Evolutionary conservation across 768 basidiomycete species (phyloP), one percentile per base, ranked within the genome.

Genomic region (Leccinellum luteum): DNA sequence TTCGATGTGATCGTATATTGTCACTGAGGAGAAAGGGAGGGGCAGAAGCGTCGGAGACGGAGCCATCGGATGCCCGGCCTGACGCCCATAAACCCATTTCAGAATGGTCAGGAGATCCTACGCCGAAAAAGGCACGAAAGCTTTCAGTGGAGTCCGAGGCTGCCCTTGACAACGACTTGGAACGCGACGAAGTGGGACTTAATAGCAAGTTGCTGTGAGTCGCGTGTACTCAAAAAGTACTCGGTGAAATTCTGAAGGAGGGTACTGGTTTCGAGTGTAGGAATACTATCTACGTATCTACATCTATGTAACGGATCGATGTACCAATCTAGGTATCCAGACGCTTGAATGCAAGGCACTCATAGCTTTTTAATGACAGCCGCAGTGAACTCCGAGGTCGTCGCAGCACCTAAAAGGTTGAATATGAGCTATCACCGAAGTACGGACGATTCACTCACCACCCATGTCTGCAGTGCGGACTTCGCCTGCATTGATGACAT

Each of bases 381-480:
- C 49, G 86, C 79, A 38, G 97, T 99, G 78, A 99, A 94, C 68
- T 98, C 96, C 28, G 91, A 92, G 57, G 96, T 99, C 28, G 90
- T 91, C 47, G 92, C 84, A 60, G 88, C 85, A 56, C 94, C 92
- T 92, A 58, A 23, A 55, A 34, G 34, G 54, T 58, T 62, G 54
- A 68, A 32, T 34, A 49, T 19, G 30, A 47, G 55, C 49, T 43
- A 51, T 41, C 8, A 27, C 31, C 34, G 21, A 27, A 34, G 28
- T 25, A 13, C 12, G 28, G 27, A 14, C 12, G 25, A 30, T 55
- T 57, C 14, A 79, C 85, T 74, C 75, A 90, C 94, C 95, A 58
- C 90, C 90, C 89, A 98, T 92, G 67, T 99, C 96, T 57, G 92
- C 87, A 31, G 96, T 99, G 72, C 89, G 84, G 71, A 96, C 84